Percentiles rank a stretch among this genome's conserved stretches.
phyloP scores from a whole-genome alignment of 73 alveolate species.

The Tetrahymena thermophila region DNA sequence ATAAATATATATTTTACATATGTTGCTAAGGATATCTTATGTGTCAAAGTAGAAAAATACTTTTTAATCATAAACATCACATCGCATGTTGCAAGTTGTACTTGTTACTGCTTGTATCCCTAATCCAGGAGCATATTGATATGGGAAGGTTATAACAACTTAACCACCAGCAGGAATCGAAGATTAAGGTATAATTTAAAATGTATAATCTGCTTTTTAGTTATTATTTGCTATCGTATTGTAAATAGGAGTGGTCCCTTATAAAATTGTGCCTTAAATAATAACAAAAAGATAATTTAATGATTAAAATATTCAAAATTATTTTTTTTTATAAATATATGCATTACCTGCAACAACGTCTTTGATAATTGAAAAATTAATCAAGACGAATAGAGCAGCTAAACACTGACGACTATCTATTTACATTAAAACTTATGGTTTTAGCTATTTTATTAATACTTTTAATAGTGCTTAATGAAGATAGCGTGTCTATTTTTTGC shows the following conservation, averaged over 20 bases:
- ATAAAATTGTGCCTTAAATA: not conserved
- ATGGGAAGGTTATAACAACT: not conserved
- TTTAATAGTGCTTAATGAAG: not conserved
- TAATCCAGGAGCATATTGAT: not conserved
- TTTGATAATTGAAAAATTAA: not conserved
- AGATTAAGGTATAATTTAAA: not conserved
- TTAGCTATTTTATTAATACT: not conserved
- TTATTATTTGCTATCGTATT: not conserved
- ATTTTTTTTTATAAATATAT: not conserved
- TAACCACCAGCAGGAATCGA: not conserved
- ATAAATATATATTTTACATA: not conserved
- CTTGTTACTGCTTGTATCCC: not conserved
- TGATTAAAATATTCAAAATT: not conserved
- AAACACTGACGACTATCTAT: not conserved
- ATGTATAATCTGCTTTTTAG: not conserved
- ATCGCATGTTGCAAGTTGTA: not conserved
- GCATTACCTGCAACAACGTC: not conserved
- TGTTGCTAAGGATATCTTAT: not conserved
- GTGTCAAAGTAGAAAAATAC: not conserved
- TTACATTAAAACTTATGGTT: not conserved
- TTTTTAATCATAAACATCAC: not conserved
- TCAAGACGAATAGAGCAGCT: not conserved
- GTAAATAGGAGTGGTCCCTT: not conserved
- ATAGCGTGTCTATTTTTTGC: not conserved
- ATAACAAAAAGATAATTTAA: not conserved